Conservation (phyloP, 129 eudicot species). For the Dittrichia graveolens region DNA sequence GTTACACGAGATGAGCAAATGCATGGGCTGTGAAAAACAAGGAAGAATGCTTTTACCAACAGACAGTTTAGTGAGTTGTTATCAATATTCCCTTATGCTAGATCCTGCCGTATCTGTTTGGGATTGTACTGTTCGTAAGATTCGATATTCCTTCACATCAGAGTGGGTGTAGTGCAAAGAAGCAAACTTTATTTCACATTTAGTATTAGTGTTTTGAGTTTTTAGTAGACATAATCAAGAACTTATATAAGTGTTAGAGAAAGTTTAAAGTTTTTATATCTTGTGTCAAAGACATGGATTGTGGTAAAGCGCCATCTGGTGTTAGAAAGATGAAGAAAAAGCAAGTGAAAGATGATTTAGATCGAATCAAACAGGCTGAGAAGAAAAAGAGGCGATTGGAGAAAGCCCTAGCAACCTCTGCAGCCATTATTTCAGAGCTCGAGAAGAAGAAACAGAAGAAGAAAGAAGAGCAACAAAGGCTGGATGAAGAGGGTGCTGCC, state of each 20-base stretch:
- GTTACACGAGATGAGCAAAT: conserved; percentile 53
- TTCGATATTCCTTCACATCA: conserved; percentile 86
- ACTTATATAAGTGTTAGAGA: conserved; percentile 36
- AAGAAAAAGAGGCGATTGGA: conserved; percentile 94
- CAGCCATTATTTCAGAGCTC: conserved; percentile 89
- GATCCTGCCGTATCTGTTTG: conserved; percentile 86
- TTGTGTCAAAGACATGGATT: conserved; percentile 46
- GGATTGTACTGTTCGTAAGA: conserved; percentile 85
- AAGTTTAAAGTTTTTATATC: conserved; percentile 20
- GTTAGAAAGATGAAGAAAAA: conserved; percentile 80
- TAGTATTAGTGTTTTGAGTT: conserved; percentile 23
- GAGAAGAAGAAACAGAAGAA: conserved; percentile 89
- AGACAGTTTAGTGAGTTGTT: conserved; percentile 40
- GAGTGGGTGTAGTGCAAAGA: conserved; percentile 88
- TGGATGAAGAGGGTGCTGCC: conserved; percentile 94
- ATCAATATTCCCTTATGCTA: conserved; percentile 65
- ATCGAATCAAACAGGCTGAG: conserved; percentile 94
- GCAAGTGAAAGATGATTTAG: conserved; percentile 91
- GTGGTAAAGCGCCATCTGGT: conserved; percentile 54
- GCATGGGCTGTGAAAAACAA: conserved; percentile 47
- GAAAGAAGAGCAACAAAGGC: conserved; percentile 90
- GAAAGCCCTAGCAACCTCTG: conserved; percentile 96
- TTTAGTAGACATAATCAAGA: conserved; percentile 10
- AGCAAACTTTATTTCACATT: conserved; percentile 8
- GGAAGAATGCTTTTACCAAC: conserved; percentile 50